Evolutionary conservation across 2,329 filamentous ascomycete genomes (phyloP), one percentile per base, ranked within the genome.

Genomic region (Periconia digitata): DNA sequence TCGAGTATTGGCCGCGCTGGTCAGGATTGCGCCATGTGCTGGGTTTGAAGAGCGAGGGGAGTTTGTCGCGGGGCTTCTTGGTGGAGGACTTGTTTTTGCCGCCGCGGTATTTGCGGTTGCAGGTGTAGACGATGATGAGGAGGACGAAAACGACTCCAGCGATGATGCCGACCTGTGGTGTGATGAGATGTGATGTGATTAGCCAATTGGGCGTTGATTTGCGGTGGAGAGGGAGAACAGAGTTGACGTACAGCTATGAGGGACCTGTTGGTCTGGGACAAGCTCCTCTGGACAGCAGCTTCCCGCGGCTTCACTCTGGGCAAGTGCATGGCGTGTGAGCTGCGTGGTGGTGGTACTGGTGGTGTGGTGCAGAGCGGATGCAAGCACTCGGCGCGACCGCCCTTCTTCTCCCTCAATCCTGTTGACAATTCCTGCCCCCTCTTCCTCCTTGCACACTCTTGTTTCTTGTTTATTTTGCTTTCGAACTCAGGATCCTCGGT

Each of bases 271-370:
- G 54, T 50, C 43, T 63, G 58, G 47, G 44, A 51, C 44, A 60
- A 44, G 43, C 65, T 49, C 43, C 40, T 57, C 54, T 58, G 45
- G 43, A 47, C 54, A 41, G 47, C 49, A 49, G 27, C 27, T 32
- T 52, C 54, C 51, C 58, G 62, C 49, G 52, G 55, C 36, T 57
- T 43, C 18, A 50, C 49, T 24, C 48, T 40, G 18, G 65, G 67
- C 48, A 70, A 38, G 54, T 60, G 58, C 67, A 70, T 70, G 15
- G 50, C 8, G n/a, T n/a, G n/a, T n/a, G n/a, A n/a, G n/a, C n/a
- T n/a, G n/a, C n/a, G n/a, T n/a, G n/a, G n/a, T n/a, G n/a, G n/a
- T n/a, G n/a, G n/a, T n/a, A n/a, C n/a, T n/a, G n/a, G n/a, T n/a
- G n/a, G n/a, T n/a, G n/a, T n/a, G n/a, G n/a, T n/a, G n/a, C n/a